Conservation (phyloP, 345 rosid species). For the Gossypioides kirkii region DNA sequence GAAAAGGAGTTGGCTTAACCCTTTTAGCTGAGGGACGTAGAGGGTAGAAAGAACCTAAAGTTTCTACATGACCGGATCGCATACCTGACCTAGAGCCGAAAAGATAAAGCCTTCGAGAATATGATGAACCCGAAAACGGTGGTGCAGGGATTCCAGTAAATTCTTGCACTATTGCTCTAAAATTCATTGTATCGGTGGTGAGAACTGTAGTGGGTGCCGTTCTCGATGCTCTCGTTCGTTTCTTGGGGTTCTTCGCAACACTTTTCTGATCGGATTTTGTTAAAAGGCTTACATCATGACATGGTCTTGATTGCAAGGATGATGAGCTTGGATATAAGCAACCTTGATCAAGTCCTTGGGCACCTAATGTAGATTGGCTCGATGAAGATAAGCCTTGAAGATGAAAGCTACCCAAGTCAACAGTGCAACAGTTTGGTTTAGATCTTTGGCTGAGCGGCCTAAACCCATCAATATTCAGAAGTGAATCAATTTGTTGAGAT, state of each 20-base stretch:
- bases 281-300: slow-evolving; percentile 16
- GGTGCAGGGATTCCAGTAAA: slow-evolving; percentile 86
- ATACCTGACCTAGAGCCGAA: slow-evolving; percentile 44
- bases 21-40: slow-evolving; percentile 52
- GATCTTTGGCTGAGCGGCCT: slow-evolving; percentile 25
- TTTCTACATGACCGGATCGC: slow-evolving; percentile 34
- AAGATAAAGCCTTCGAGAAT: slow-evolving; percentile 61
- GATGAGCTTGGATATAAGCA: slow-evolving; percentile 19
- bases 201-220: slow-evolving; percentile 88
- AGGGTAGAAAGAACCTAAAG: slow-evolving; percentile 39
- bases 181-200: slow-evolving; percentile 83
- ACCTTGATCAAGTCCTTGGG: slow-evolving; percentile 23
- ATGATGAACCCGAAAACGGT: slow-evolving; percentile 59
- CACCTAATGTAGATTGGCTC: slow-evolving; percentile 14
- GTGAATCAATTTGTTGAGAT: slow-evolving; percentile 26
- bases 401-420: slow-evolving; percentile 6
- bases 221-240: slow-evolving; percentile 81
- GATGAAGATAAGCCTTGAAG: slow-evolving; percentile 19
- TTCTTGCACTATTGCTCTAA: slow-evolving; percentile 94
- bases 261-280: slow-evolving; percentile 24
- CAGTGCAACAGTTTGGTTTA: slow-evolving; percentile 18
- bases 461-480: slow-evolving; percentile 27
- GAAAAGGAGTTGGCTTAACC: slow-evolving; percentile 31
- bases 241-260: slow-evolving; percentile 55
- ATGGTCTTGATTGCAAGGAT: slow-evolving; percentile 18